phyloP scores from a whole-genome alignment of 495 filamentous ascomycete species.

The Aspergillus ostianus region DNA sequence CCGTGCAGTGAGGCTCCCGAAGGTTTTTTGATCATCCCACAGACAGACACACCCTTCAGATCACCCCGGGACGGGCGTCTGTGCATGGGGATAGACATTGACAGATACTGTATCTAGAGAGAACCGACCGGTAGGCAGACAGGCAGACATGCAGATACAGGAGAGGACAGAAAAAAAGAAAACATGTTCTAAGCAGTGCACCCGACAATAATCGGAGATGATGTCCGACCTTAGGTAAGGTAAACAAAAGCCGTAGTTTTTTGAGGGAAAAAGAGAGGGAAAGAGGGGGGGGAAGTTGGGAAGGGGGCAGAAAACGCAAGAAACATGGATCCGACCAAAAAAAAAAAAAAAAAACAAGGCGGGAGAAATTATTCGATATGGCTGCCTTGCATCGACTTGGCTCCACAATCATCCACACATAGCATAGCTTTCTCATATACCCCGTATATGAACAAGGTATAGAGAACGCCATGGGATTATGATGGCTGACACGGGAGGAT shows the following conservation, averaged over 20 bases:
- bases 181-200: background rate
- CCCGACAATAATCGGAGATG: background rate
- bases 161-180: too few relatives aligned
- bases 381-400: background rate
- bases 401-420: background rate
- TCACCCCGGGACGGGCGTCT: background rate
- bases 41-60: background rate
- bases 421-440: background rate
- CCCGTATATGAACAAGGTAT: background rate
- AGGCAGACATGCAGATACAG: too few relatives aligned
- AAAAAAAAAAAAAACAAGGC: background rate
- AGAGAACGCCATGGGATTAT: background rate
- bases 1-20: background rate
- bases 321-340: background rate
- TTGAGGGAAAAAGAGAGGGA: too few relatives aligned
- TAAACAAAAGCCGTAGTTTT: too few relatives aligned
- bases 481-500: background rate
- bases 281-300: background rate
- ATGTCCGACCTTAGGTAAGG: too few relatives aligned
- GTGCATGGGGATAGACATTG: background rate
- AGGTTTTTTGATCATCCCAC: background rate
- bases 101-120: background rate
- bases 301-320: background rate
- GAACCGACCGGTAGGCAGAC: too few relatives aligned
- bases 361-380: background rate